Conservation (phyloP, 2,329 filamentous ascomycete genomes). For the Venturia oleaginea region DNA sequence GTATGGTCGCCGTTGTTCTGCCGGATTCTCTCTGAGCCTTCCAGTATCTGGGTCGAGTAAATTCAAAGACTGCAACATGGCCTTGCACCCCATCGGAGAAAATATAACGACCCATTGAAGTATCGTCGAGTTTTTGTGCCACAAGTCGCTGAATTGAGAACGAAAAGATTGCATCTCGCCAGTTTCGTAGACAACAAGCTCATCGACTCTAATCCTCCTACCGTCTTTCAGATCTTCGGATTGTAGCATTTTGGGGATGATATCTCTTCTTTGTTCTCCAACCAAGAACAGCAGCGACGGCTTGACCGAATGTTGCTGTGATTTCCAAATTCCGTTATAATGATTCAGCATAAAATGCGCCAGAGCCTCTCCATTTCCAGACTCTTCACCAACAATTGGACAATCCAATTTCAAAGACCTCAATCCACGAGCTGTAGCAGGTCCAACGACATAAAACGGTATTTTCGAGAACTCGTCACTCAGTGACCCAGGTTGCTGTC, state of each 20-base stretch:
- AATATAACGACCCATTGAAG: constrained; percentile 67
- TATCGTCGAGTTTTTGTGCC: constrained; percentile 16
- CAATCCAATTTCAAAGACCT: constrained; percentile 40
- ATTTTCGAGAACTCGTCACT: constrained; percentile 21
- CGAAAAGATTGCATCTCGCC: constrained; percentile 44
- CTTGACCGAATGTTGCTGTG: constrained; percentile 26
- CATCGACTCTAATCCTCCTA: constrained; percentile 57
- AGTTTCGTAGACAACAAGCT: constrained; percentile 81
- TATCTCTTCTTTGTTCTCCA: constrained; percentile 79
- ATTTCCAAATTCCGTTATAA: constrained; percentile 44
- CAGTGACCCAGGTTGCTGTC: constrained; percentile 13
- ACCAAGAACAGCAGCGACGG: constrained; percentile 75
- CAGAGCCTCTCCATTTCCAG: constrained; percentile 75
- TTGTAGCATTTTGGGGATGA: constrained; percentile 77
- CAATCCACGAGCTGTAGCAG: constrained; percentile 70
- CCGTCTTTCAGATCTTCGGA: constrained; percentile 40
- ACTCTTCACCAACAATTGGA: constrained; percentile 67
- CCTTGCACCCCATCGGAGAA: constrained; percentile 52
- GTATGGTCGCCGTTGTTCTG: constrained; percentile 40
- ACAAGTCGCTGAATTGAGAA: constrained; percentile 13
- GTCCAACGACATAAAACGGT: constrained; percentile 71
- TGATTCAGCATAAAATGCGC: constrained; percentile 70
- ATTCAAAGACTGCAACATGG: constrained; percentile 47
- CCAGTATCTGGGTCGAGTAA: constrained; percentile 35
- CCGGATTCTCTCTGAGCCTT: constrained; percentile 20